These are phyloP conservation scores for Blastobotrys chiropterorum DNA, from an alignment of 805 yeast genomes.

Conservation along the genomic window DNA sequence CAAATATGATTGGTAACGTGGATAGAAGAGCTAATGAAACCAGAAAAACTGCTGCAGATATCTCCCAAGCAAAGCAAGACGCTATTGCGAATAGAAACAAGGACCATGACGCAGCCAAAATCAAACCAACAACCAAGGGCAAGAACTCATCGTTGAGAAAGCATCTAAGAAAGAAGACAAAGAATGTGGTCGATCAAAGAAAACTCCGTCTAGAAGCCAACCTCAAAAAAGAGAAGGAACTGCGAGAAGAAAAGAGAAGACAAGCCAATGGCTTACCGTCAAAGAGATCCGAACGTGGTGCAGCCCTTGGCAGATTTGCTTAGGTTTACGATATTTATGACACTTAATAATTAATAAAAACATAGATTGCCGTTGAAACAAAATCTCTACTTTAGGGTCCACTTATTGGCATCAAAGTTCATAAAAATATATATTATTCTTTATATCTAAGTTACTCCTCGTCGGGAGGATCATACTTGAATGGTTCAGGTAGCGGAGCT, in stretches of 20 bases:
- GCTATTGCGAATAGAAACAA: conserved; percentile 38
- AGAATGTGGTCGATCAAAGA: conserved; percentile 82
- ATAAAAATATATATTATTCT: not conserved
- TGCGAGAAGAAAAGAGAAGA: conserved; percentile 48
- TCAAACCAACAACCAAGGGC: conserved; percentile 57
- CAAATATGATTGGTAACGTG: conserved; percentile 77
- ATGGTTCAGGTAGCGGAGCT: conserved; percentile 41
- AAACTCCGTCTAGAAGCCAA: conserved; percentile 70
- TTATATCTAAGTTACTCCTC: conserved; percentile 7
- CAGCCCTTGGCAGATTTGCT: conserved; percentile 19
- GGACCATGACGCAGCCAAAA: conserved; percentile 39
- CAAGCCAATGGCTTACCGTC: conserved; percentile 35
- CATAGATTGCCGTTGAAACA: no score
- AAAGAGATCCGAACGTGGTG: conserved; percentile 29
- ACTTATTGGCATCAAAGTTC: no score
- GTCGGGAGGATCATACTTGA: conserved; percentile 23
- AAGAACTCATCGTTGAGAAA: conserved; percentile 80
- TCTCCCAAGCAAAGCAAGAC: conserved; percentile 30
- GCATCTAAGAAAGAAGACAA: conserved; percentile 73
- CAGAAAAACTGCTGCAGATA: conserved; percentile 49
- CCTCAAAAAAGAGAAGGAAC: conserved; percentile 64
- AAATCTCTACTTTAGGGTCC: no score
- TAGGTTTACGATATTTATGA: not conserved
- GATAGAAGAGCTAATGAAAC: conserved; percentile 59
- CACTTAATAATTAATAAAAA: not conserved